Conservation (phyloP, 805 yeast species). For the Kregervanrija delftensis region DNA sequence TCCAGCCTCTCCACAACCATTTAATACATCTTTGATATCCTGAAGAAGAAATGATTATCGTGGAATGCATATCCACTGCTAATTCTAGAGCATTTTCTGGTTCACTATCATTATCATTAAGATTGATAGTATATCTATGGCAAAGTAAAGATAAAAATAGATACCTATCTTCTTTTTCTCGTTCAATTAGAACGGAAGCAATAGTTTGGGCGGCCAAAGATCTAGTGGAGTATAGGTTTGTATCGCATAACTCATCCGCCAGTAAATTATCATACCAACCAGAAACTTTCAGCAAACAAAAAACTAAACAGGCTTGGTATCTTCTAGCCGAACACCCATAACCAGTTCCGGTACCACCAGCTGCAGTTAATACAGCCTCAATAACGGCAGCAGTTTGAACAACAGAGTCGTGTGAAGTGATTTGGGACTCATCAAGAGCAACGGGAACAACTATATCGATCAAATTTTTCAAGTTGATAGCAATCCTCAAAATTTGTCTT, state of each 20-base stretch:
- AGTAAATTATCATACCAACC: slow-evolving; percentile 69
- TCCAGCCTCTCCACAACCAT: slow-evolving; percentile 95
- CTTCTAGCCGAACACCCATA: slow-evolving; percentile 49
- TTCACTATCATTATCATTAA: slow-evolving; percentile 51
- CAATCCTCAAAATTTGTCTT: slow-evolving; percentile 61
- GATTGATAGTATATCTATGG: slow-evolving; percentile 61
- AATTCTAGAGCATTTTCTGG: slow-evolving; percentile 77
- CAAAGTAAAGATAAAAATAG: slow-evolving; percentile 71
- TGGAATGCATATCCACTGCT: slow-evolving; percentile 80
- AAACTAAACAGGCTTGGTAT: slow-evolving; percentile 63
- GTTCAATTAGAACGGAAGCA: slow-evolving; percentile 65
- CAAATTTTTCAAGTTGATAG: slow-evolving; percentile 63
- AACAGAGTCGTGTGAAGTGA: slow-evolving; percentile 51
- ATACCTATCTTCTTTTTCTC: slow-evolving; percentile 49
- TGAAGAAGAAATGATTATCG: slow-evolving; percentile 66
- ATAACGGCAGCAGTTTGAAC: slow-evolving; percentile 53
- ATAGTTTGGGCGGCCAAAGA: slow-evolving; percentile 67
- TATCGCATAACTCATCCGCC: slow-evolving; percentile 56
- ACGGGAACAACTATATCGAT: slow-evolving; percentile 66
- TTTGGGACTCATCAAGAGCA: slow-evolving; percentile 31
- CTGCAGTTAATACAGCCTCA: slow-evolving; percentile 60
- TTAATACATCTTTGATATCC: slow-evolving; percentile 83
- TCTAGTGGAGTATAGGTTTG: slow-evolving; percentile 52
- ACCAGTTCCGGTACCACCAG: slow-evolving; percentile 71
- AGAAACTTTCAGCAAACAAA: slow-evolving; percentile 67